A percentile compares a stretch with the other conserved stretches of the same genome.
phyloP scores from a whole-genome alignment of 345 rosid genomes.

The Gynandropsis gynandra region DNA sequence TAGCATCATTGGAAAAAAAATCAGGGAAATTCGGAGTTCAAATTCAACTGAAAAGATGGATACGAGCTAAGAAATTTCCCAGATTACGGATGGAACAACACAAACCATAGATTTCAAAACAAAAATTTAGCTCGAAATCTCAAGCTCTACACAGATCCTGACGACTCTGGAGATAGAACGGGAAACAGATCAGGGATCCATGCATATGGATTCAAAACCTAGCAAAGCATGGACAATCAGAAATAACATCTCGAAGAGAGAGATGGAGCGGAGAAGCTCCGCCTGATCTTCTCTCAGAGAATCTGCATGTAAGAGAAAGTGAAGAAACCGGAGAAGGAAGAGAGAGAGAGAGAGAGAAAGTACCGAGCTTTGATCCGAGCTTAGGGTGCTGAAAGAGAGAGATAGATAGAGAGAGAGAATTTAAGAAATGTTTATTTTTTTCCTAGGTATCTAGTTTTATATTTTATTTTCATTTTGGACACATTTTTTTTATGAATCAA shows the following conservation, averaged over 20 bases:
- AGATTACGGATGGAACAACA: slow-evolving; percentile 4
- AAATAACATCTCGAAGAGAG: slow-evolving; percentile 5
- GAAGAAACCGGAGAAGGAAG: not conserved
- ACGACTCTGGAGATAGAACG: slow-evolving; percentile 1
- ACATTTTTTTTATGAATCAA: no score
- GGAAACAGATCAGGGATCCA: slow-evolving; percentile 26
- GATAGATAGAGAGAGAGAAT: not conserved
- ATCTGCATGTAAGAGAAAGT: not conserved
- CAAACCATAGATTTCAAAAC: not conserved
- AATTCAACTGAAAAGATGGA: slow-evolving; percentile 17
- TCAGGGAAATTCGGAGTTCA: slow-evolving; percentile 18
- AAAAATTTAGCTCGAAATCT: slow-evolving; percentile 1
- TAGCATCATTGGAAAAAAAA: not conserved
- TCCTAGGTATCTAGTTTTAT: not conserved
- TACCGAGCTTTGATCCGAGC: slow-evolving; percentile 15
- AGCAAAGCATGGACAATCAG: slow-evolving; percentile 24
- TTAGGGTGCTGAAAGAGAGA: slow-evolving; percentile 18
- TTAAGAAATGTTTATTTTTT: not conserved
- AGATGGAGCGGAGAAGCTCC: slow-evolving; percentile 22
- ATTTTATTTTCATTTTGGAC: not conserved
- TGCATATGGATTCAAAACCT: slow-evolving; percentile 16
- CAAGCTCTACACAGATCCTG: slow-evolving; percentile 7
- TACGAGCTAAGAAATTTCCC: not conserved
- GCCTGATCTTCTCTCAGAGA: slow-evolving; percentile 9
- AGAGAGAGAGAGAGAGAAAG: slow-evolving; percentile 9